Evolutionary conservation across 495 filamentous ascomycete species (phyloP).

Genomic region (Chaetomidium leptoderma): DNA sequence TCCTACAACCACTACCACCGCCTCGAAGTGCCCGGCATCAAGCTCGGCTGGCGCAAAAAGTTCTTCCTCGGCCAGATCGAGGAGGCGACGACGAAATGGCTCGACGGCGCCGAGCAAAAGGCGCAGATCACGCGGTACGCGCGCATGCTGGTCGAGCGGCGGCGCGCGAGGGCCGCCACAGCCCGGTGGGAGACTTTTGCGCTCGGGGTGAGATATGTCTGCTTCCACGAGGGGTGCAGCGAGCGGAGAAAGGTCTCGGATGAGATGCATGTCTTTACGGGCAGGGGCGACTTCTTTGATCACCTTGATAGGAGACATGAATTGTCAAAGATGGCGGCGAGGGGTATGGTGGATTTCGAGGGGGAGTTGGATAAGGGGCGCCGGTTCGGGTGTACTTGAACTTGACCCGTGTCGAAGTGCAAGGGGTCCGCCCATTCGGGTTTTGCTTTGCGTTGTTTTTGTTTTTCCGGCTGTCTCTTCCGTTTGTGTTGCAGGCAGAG

Average conservation of each 20-base stretch:
- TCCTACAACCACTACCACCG: slow-evolving; percentile 30
- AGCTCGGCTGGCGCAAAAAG: slow-evolving; percentile 25
- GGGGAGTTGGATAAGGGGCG: slow-evolving; percentile 28
- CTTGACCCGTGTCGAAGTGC: no score
- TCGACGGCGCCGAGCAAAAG: slow-evolving; percentile 15
- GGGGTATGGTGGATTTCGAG: slow-evolving; percentile 24
- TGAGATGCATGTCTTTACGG: slow-evolving; percentile 13
- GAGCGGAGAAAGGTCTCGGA: not conserved
- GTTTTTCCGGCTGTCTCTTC: no score
- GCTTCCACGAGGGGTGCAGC: slow-evolving; percentile 25
- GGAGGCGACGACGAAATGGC: slow-evolving; percentile 25
- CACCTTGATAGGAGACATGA: slow-evolving; percentile 26
- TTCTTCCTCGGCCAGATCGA: slow-evolving; percentile 28
- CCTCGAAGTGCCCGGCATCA: slow-evolving; percentile 26
- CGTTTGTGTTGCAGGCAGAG: not conserved
- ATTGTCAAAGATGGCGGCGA: slow-evolving; percentile 18
- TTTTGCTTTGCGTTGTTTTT: slow-evolving; percentile 1
- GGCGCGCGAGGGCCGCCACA: slow-evolving; percentile 26
- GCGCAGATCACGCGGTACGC: slow-evolving; percentile 22
- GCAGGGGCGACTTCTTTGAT: slow-evolving; percentile 29
- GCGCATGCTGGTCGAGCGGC: slow-evolving; percentile 19
- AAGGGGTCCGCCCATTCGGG: no score
- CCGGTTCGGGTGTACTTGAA: slow-evolving; percentile 27
- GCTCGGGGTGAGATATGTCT: slow-evolving; percentile 30
- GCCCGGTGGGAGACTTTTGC: slow-evolving; percentile 34